Evolutionary conservation across 2,329 filamentous ascomycete species (phyloP).

Genomic region (Fusarium neocosmosporiellum): DNA sequence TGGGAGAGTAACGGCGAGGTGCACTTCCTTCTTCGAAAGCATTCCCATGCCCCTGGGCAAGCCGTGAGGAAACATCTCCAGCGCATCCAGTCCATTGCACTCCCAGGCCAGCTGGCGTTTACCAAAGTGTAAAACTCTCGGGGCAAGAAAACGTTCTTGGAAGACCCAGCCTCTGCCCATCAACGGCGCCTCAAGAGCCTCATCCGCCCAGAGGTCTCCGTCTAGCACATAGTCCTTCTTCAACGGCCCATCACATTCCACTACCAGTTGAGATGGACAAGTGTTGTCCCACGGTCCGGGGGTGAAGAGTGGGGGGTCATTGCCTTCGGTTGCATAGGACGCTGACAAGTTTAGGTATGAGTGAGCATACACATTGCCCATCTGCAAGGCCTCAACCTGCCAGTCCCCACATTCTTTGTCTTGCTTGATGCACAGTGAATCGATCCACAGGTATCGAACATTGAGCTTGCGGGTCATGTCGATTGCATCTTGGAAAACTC

Average conservation of each 20-base stretch:
- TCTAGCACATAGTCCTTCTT: background rate
- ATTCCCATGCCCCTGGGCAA: background rate
- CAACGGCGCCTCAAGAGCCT: background rate
- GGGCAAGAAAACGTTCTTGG: constrained; percentile 16
- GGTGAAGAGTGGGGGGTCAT: background rate
- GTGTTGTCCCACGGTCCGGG: background rate
- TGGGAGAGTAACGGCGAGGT: background rate
- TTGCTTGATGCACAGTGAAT: constrained; percentile 49
- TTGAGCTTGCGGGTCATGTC: constrained; percentile 35
- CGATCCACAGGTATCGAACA: constrained; percentile 47
- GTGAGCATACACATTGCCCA: constrained; percentile 11
- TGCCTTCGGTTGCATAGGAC: background rate
- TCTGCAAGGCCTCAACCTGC: background rate
- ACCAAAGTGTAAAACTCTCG: constrained; percentile 13
- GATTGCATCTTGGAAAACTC: constrained; percentile 42
- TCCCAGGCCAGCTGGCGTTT: constrained; percentile 19
- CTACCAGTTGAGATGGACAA: background rate
- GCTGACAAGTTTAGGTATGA: constrained; percentile 13
- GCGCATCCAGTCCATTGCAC: constrained; percentile 1
- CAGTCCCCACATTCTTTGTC: constrained; percentile 14
- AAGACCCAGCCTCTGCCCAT: constrained; percentile 20
- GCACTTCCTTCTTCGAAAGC: background rate
- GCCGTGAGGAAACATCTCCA: constrained; percentile 16
- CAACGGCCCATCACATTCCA: background rate
- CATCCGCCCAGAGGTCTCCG: constrained; percentile 1